phyloP scores from a whole-genome alignment of 345 rosid genomes.

The Populus davidiana region DNA sequence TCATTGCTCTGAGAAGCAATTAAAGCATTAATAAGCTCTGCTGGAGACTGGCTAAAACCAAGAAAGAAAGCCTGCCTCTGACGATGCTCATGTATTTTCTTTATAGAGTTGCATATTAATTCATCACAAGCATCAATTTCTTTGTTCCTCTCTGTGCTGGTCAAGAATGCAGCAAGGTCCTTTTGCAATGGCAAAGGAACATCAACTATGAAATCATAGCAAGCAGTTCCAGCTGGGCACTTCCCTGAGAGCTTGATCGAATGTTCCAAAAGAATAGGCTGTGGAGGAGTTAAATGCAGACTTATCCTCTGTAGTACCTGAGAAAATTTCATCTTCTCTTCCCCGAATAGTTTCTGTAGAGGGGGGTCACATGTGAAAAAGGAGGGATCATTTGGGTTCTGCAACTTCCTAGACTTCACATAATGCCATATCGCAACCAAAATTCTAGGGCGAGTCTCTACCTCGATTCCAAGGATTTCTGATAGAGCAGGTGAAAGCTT shows the following conservation, averaged over 20 bases:
- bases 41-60: conserved; percentile 60
- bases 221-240: conserved; percentile 49
- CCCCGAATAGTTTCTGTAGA: conserved; percentile 52
- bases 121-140: conserved; percentile 51
- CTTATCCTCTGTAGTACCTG: conserved; percentile 45
- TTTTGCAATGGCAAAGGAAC: conserved; percentile 46
- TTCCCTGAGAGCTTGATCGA: conserved; percentile 54
- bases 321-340: conserved; percentile 51
- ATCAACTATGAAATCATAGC: conserved; percentile 56
- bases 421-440: conserved; percentile 60
- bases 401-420: conserved; percentile 49
- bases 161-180: conserved; percentile 45
- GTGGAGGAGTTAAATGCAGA: conserved; percentile 47
- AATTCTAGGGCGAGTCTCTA: conserved; percentile 47
- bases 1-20: conserved; percentile 58
- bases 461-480: conserved; percentile 54
- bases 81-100: conserved; percentile 49
- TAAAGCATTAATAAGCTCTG: conserved; percentile 46
- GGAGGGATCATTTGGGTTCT: conserved; percentile 44
- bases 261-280: conserved; percentile 58
- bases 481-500: conserved; percentile 46
- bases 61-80: conserved; percentile 57
- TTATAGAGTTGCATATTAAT: conserved; percentile 37
- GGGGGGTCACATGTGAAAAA: conserved; percentile 48
- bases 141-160: conserved; percentile 38